A percentile compares a stretch with the other conserved stretches of the same genome.
phyloP scores from a whole-genome alignment of 2,329 filamentous ascomycete species.

The Pestalotiopsis sp. region DNA sequence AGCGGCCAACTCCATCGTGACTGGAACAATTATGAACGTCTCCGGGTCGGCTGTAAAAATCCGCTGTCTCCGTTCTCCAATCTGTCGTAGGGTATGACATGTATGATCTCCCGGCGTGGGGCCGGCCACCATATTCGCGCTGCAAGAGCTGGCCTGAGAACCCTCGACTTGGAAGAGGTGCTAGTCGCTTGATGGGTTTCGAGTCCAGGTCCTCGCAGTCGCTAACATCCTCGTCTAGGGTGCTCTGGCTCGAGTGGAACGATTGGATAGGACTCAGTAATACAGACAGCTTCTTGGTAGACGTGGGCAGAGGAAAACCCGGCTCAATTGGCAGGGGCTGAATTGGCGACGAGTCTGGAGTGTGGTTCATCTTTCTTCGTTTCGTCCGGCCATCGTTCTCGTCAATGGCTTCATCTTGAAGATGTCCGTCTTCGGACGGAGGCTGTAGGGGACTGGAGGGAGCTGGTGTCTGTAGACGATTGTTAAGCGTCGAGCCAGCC shows the following conservation, averaged over 20 bases:
- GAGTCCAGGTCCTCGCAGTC: conserved; percentile 32
- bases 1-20: conserved; percentile 37
- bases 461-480: conserved; percentile 41
- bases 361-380: conserved; percentile 41
- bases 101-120: conserved; percentile 35
- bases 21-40: conserved; percentile 42
- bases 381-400: conserved; percentile 32
- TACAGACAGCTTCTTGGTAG: conserved; percentile 16
- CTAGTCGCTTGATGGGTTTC: conserved; percentile 28
- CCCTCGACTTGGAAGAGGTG: conserved; percentile 37
- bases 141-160: conserved; percentile 43
- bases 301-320: conserved; percentile 10
- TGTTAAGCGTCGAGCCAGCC: conserved; percentile 43
- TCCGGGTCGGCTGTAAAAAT: conserved; percentile 41
- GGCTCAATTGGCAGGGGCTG: conserved; percentile 27
- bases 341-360: conserved; percentile 40
- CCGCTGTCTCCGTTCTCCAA: conserved; percentile 44
- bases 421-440: conserved; percentile 29
- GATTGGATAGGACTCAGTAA: conserved; percentile 44
- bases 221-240: conserved; percentile 35
- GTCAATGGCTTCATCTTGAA: conserved; percentile 23
- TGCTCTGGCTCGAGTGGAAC: conserved; percentile 31
- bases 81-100: conserved; percentile 39
- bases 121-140: conserved; percentile 41
- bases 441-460: conserved; percentile 42